These are phyloP conservation scores for Volutella citrinella DNA, from an alignment of 2,329 filamentous ascomycete genomes.

Conservation along the genomic window DNA sequence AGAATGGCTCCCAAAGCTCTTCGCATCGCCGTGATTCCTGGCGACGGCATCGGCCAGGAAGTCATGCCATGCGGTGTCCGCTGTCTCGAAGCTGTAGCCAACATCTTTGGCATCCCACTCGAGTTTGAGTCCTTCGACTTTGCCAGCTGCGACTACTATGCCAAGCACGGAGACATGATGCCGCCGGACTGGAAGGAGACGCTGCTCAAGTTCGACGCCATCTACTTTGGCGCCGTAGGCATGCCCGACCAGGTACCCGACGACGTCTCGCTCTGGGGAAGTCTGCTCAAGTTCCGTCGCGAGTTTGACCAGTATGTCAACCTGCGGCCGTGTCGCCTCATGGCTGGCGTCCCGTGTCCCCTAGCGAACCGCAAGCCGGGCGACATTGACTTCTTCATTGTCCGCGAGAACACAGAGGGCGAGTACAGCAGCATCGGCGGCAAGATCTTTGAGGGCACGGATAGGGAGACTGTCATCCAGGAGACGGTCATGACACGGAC, in stretches of 20 bases:
- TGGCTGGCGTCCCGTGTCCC: slow-evolving; percentile 58
- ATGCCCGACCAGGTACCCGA: slow-evolving; percentile 55
- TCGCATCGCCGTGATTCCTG: slow-evolving; percentile 61
- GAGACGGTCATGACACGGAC: slow-evolving; percentile 61
- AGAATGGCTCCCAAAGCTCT: slow-evolving; percentile 35
- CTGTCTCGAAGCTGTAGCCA: slow-evolving; percentile 52
- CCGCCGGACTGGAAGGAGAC: slow-evolving; percentile 46
- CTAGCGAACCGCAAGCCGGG: slow-evolving; percentile 50
- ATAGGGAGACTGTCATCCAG: slow-evolving; percentile 60
- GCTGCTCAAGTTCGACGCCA: slow-evolving; percentile 59
- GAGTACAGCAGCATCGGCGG: slow-evolving; percentile 67
- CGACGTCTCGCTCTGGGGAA: slow-evolving; percentile 64
- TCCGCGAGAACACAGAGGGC: slow-evolving; percentile 66
- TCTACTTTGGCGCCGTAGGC: slow-evolving; percentile 67
- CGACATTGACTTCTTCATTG: slow-evolving; percentile 65
- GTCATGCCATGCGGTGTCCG: slow-evolving; percentile 62
- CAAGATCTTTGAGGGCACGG: slow-evolving; percentile 55
- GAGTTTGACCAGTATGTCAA: slow-evolving; percentile 68
- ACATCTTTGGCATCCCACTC: slow-evolving; percentile 50
- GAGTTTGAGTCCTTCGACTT: slow-evolving; percentile 63
- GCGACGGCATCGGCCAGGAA: slow-evolving; percentile 68
- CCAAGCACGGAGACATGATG: slow-evolving; percentile 40
- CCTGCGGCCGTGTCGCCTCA: slow-evolving; percentile 60
- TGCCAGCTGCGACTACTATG: slow-evolving; percentile 60
- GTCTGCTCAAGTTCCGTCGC: slow-evolving; percentile 65